A percentile compares a stretch with the other conserved stretches of the same genome.
phyloP scores from a whole-genome alignment of 306 rosid genomes.

The Quercus gilva region DNA sequence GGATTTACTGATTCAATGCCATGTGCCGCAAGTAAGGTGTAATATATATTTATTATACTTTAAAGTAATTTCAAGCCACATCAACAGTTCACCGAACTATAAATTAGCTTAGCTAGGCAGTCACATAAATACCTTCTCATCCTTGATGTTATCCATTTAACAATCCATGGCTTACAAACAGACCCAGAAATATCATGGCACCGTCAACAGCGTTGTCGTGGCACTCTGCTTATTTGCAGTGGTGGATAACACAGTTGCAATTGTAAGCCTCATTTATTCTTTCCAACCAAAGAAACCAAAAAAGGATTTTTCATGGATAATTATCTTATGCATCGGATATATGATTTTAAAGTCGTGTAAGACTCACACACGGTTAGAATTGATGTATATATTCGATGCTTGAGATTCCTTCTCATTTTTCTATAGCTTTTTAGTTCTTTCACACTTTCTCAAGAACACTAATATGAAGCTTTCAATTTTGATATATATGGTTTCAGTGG shows the following conservation, averaged over 20 bases:
- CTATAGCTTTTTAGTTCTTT: neutral
- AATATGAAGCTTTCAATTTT: neutral
- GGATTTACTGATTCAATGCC: too few relatives aligned
- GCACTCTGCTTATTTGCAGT: conserved; percentile 4
- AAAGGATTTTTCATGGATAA: too few relatives aligned
- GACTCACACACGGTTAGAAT: too few relatives aligned
- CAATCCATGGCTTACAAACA: conserved; percentile 2
- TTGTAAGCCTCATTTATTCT: neutral
- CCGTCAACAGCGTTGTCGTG: neutral
- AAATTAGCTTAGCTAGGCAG: neutral
- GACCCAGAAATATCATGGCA: neutral
- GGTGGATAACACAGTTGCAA: conserved; percentile 8
- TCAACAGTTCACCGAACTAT: neutral
- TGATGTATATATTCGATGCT: too few relatives aligned
- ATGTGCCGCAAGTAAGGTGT: too few relatives aligned
- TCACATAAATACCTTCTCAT: neutral
- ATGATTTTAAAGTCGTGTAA: too few relatives aligned
- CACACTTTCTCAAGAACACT: neutral
- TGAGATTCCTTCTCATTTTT: too few relatives aligned
- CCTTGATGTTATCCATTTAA: neutral
- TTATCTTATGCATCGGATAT: too few relatives aligned
- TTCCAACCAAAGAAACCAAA: neutral
- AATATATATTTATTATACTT: too few relatives aligned
- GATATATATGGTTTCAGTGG: conserved; percentile 25
- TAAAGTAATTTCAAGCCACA: too few relatives aligned